These are phyloP conservation scores for Inonotus obliquus DNA, from an alignment of 1,284 basidiomycete genomes.

Conservation along the genomic window DNA sequence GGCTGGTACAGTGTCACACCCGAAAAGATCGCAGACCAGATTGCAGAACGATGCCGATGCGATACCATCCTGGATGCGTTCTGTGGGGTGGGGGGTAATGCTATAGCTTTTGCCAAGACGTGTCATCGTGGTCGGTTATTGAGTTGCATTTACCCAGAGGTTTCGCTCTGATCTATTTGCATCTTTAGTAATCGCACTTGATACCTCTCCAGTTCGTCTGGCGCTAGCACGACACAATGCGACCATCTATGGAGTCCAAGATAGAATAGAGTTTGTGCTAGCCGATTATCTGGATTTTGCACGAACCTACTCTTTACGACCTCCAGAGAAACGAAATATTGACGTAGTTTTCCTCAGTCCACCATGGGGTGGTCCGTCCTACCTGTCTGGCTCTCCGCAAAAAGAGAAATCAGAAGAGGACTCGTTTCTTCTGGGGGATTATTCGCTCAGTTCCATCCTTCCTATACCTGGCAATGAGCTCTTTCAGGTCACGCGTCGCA, in stretches of 20 bases:
- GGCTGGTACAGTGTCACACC: conserved; percentile 99
- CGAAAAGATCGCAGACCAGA: conserved; percentile 85
- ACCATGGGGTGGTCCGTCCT: conserved; percentile 86
- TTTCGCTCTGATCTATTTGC: not conserved
- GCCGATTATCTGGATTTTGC: conserved; percentile 84
- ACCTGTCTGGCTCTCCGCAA: conserved; percentile 41
- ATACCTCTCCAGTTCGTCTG: conserved; percentile 79
- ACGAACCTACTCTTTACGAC: conserved; percentile 43
- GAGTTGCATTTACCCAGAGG: not conserved
- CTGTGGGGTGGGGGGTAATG: conserved; percentile 96
- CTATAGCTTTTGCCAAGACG: conserved; percentile 94
- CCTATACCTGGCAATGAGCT: conserved; percentile 83
- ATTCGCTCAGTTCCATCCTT: conserved; percentile 64
- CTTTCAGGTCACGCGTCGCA: conserved; percentile 63
- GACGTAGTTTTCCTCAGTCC: conserved; percentile 91
- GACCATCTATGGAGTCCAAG: conserved; percentile 86
- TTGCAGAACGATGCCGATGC: conserved; percentile 87
- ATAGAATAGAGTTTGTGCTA: conserved; percentile 92
- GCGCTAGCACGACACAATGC: conserved; percentile 91
- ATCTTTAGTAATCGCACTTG: conserved; percentile 84
- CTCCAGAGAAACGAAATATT: conserved; percentile 40
- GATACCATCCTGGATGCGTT: conserved; percentile 89
- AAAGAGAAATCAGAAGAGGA: conserved; percentile 20
- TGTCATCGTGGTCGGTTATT: conserved; percentile 74
- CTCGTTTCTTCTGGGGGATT: conserved; percentile 39